Conservation (phyloP, 179 eudicot genomes). For the Vitellaria paradoxa region DNA sequence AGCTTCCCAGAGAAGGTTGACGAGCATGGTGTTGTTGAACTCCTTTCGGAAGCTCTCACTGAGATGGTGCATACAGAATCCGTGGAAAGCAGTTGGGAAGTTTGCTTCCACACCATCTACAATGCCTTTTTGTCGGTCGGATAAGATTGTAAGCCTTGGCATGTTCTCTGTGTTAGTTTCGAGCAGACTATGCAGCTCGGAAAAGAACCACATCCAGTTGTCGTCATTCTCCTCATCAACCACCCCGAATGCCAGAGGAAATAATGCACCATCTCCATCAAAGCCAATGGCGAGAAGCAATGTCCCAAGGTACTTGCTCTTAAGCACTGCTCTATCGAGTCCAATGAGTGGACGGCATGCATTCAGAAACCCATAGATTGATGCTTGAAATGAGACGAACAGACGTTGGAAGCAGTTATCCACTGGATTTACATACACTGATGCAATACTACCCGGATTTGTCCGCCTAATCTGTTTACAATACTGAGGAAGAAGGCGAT, state of each 20-base stretch:
- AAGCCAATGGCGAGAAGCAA: slow-evolving; percentile 66
- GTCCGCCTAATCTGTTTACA: slow-evolving; percentile 70
- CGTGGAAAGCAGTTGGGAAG: slow-evolving; percentile 67
- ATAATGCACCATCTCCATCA: slow-evolving; percentile 69
- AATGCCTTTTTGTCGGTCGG: slow-evolving; percentile 60
- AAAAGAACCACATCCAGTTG: slow-evolving; percentile 88
- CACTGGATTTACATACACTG: slow-evolving; percentile 57
- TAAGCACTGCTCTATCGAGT: slow-evolving; percentile 61
- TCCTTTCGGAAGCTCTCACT: slow-evolving; percentile 68
- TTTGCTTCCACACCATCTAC: slow-evolving; percentile 59
- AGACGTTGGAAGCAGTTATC: slow-evolving; percentile 69
- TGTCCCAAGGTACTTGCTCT: slow-evolving; percentile 73
- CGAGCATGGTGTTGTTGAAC: slow-evolving; percentile 56
- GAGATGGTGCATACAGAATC: slow-evolving; percentile 64
- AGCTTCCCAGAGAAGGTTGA: slow-evolving; percentile 70
- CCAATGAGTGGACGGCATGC: slow-evolving; percentile 76
- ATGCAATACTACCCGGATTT: slow-evolving; percentile 80
- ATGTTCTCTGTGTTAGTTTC: slow-evolving; percentile 69
- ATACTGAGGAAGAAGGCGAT: slow-evolving; percentile 78
- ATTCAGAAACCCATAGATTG: slow-evolving; percentile 69
- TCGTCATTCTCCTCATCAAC: slow-evolving; percentile 76
- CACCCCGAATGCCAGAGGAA: slow-evolving; percentile 70
- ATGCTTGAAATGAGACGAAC: slow-evolving; percentile 68
- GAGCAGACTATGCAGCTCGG: slow-evolving; percentile 69
- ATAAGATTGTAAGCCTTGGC: slow-evolving; percentile 76